Conservation (phyloP, 1,284 basidiomycete genomes). For the Blastosporella zonata region DNA sequence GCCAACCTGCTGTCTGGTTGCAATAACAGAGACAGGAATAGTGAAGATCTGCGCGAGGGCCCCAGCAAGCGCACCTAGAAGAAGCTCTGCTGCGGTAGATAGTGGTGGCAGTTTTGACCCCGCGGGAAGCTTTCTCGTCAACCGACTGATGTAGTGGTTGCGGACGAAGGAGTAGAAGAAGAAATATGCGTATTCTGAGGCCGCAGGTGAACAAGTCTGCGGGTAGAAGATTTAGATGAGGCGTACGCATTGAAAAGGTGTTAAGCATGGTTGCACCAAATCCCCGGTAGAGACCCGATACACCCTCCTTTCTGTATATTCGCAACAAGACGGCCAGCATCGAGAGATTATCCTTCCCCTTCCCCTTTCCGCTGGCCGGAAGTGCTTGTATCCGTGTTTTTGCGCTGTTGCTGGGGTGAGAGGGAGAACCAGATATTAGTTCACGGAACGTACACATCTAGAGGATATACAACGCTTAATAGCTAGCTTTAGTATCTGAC, state of each 20-base stretch:
- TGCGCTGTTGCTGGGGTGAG: slow-evolving; percentile 48
- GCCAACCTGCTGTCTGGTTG: slow-evolving; percentile 94
- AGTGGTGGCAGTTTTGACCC: slow-evolving; percentile 59
- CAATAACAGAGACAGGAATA: slow-evolving; percentile 96
- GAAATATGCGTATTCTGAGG: slow-evolving; percentile 97
- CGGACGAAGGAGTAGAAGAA: slow-evolving; percentile 97
- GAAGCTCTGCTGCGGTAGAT: slow-evolving; percentile 80
- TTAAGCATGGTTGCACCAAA: slow-evolving; percentile 99
- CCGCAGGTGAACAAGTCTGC: not conserved
- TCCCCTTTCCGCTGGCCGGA: slow-evolving; percentile 41
- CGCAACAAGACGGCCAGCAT: slow-evolving; percentile 65
- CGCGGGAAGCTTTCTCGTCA: slow-evolving; percentile 51
- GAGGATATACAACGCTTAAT: slow-evolving; percentile 85
- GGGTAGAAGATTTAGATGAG: slow-evolving; percentile 1
- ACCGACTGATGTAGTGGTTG: slow-evolving; percentile 74
- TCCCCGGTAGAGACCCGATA: slow-evolving; percentile 85
- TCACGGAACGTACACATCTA: slow-evolving; percentile 76
- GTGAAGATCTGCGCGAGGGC: slow-evolving; percentile 98
- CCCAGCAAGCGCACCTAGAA: slow-evolving; percentile 90
- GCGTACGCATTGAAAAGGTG: slow-evolving; percentile 92
- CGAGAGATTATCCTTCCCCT: slow-evolving; percentile 53
- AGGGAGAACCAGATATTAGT: not conserved
- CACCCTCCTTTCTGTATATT: slow-evolving; percentile 78
- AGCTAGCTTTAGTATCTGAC: not conserved
- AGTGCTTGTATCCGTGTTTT: slow-evolving; percentile 95